A percentile compares a stretch with the other conserved stretches of the same genome.
Conservation (phyloP, 2,329 filamentous ascomycete genomes). For the Alternaria hordeiaustralica region DNA sequence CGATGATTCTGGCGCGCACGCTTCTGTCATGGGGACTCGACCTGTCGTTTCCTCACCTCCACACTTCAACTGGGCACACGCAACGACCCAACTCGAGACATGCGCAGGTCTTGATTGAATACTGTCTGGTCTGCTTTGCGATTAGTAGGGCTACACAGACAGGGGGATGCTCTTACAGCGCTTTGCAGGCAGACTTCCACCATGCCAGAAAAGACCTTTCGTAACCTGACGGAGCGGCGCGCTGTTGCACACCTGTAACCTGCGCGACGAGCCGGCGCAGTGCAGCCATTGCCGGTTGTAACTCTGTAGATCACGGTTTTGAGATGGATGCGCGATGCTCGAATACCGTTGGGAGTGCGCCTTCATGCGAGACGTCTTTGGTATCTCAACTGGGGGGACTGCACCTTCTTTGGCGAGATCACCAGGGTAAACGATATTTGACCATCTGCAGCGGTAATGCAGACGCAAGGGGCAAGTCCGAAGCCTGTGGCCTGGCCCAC, state of each 20-base stretch:
- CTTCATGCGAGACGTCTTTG: constrained; percentile 15
- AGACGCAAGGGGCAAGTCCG: constrained; percentile 34
- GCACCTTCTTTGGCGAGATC: not conserved
- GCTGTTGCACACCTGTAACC: constrained; percentile 35
- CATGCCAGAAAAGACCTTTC: constrained; percentile 26
- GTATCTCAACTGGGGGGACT: constrained; percentile 23
- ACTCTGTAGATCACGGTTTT: constrained; percentile 13
- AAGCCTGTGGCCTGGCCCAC: constrained; percentile 14
- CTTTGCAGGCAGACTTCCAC: constrained; percentile 21
- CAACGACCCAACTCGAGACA: constrained; percentile 20
- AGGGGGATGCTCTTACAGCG: constrained; percentile 31
- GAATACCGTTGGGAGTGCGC: constrained; percentile 17
- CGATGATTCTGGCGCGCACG: not conserved
- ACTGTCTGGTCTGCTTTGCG: constrained; percentile 39
- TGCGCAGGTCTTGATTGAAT: constrained; percentile 36
- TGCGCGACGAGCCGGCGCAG: constrained; percentile 27
- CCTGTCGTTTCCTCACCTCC: constrained; percentile 37
- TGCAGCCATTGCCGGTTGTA: constrained; percentile 29
- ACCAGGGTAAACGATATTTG: constrained; percentile 1
- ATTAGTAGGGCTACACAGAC: constrained; percentile 42
- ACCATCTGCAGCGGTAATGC: constrained; percentile 27
- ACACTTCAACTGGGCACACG: constrained; percentile 12
- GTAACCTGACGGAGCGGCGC: constrained; percentile 25
- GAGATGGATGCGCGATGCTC: constrained; percentile 20
- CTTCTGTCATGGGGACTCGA: constrained; percentile 21